Base-by-base conservation (phyloP, 495 filamentous ascomycete genomes). In the Pseudevernia furfuracea region DNA sequence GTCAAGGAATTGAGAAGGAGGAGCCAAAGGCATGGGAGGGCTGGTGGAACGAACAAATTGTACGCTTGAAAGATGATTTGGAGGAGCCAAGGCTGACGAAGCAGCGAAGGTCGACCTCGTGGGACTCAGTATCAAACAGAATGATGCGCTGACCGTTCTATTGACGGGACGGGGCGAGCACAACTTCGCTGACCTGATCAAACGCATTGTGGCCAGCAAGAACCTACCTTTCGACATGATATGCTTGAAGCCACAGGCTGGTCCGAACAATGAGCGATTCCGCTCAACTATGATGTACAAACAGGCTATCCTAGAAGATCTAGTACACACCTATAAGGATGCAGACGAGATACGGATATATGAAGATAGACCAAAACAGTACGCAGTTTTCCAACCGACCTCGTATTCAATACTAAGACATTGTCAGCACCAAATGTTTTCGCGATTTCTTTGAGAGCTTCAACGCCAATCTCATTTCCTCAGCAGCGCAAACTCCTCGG, bases 41-140 rank as follows among this genome's bases (percentile, higher is more conserved):
- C 19, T 99, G 91, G 91, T 99, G 95, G 95, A 97, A 97, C 69
- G 92, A 99, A 70, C 82, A 87, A 69, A 89, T 99, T 70, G 84
- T 84, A 71, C 66, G 78, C 55, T 58, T 64, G 25, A 39, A n/a
- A 23, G 49, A 34, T 9, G 23, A 56, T 38, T 8, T 14, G 23
- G 25, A 44, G 32, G 3, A 37, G 53, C 23, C 11, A 62, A 66
- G n/a, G 66, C 75, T 80, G 68, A 82, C 69, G 48, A 25, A 44
- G 53, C 39, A 44, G 53, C 39, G 15, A 66, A 84, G 82, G 88
- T 94, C 52, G 81, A 89, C 67, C 79, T 99, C 37, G 89, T 96
- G 3, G 73, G 80, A 71, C 80, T 97, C 59, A 92, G 87, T 70
- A 90, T 90, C 81, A 74, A 90, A 71, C 93, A 97, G 71, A 88